Evolutionary conservation across 1,284 basidiomycete species (phyloP), one percentile per base, ranked within the genome.

Genomic region (Malassezia nana): DNA sequence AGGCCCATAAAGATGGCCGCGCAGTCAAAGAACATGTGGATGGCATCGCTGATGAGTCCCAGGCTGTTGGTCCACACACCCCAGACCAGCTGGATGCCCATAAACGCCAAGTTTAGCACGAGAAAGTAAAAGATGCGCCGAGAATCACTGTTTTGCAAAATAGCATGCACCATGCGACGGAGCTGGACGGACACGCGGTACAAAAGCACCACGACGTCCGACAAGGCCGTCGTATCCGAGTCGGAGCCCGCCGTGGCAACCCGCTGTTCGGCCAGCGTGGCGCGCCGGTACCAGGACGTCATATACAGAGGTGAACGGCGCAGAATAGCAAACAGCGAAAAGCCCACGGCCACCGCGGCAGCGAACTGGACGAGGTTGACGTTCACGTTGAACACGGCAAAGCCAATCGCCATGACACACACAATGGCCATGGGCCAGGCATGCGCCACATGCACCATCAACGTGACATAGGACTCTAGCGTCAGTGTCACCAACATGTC

Each of bases 1-100:
- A 99, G 79, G 1, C 94, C 94, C 63, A 99, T 89, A 0, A 83
- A 92, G 52, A 98, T 89, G 1, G 92, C 92, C 78, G 95, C 84
- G 70, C 94, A 98, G 76, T 99, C 94, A 67, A 99, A 99, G 22
- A 91, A 88, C 94, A 98, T 98, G 74, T 99, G 94, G 46, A 99
- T 98, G 12, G 94, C 92, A 75, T 99, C 94, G 13, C 89, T 94
- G 55, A 99, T 98, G 29, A 99, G 78, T 1, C 94, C 94, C 43
- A 99, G 76, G 66, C 87, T 90, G 73, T 98, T 98, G 22, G 94
- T 99, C 85, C 90, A 92, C 22, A 98, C 84, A 6, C 94, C 94
- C 68, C 65, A 72, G 13, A 74, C 62, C 59, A 77, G 74, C 57
- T 78, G 77, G 2, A 78, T 71, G 29, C 87, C 80, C 94, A 99